Evolutionary conservation across 2,329 filamentous ascomycete species (phyloP).

Genomic region (Pseudogymnoascus sp.): DNA sequence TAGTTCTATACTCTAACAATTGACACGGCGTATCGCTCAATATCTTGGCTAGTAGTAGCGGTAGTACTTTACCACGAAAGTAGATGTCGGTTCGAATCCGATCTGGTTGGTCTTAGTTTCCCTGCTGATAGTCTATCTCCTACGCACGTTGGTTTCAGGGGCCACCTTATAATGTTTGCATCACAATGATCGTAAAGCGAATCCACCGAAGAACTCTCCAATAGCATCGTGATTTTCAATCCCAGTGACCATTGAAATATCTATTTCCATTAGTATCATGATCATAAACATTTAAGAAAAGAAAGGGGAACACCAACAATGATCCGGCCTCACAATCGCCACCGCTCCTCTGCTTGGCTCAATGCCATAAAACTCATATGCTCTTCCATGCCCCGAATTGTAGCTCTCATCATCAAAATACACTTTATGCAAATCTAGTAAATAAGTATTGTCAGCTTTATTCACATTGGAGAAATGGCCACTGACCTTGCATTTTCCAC

Average conservation of each 20-base stretch:
- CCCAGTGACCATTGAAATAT: slow-evolving; percentile 32
- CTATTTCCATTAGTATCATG: slow-evolving; percentile 15
- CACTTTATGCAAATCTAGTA: slow-evolving; percentile 47
- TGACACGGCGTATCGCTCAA: no score
- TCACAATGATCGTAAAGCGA: slow-evolving; percentile 12
- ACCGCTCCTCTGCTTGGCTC: slow-evolving; percentile 37
- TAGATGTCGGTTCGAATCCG: no score
- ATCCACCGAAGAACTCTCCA: slow-evolving; percentile 29
- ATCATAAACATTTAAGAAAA: not conserved
- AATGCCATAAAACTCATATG: slow-evolving; percentile 48
- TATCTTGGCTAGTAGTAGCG: not conserved
- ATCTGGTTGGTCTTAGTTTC: no score
- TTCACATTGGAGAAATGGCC: not conserved
- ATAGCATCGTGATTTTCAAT: slow-evolving; percentile 27
- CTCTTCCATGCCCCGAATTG: slow-evolving; percentile 46
- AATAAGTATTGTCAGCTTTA: not conserved
- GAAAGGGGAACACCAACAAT: slow-evolving; percentile 38
- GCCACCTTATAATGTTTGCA: not conserved
- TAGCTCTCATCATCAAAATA: slow-evolving; percentile 48
- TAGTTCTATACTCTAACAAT: no score
- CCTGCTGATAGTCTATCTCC: no score
- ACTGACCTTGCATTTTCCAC: slow-evolving; percentile 44
- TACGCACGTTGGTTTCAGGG: not conserved
- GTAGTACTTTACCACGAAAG: not conserved
- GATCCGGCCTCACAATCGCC: slow-evolving; percentile 51